Base-by-base conservation (phyloP, 306 rosid genomes). In the Astragalus glycyphyllos region DNA sequence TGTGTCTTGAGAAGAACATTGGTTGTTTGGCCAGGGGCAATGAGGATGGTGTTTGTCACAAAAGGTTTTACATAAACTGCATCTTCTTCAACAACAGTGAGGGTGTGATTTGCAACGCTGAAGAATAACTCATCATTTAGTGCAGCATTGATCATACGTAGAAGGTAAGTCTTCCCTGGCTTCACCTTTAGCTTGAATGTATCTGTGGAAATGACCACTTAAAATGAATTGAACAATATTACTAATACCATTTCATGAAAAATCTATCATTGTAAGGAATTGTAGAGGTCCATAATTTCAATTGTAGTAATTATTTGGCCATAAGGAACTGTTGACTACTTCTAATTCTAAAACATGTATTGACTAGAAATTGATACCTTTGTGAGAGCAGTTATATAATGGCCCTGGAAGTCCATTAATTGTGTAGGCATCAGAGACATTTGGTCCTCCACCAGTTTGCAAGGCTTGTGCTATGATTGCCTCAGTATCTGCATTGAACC, bases 401-500 rank as follows among this genome's bases (percentile, higher is more conserved):
- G 84, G 89, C 4, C 89, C 88, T 11, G 91, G 86, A 46, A 89
- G 84, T 17, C 96, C 96, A 74, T 86, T 86, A 6, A 85, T 56
- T 16, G 88, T 88, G 49, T 84, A 89, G 6, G 91, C 89, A 77
- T 89, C 85, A 5, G 91, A 89, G 7, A 89, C 91, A 72, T 89
- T 89, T 55, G 91, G 89, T 6, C 89, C 89, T 13, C 89, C 89
- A 15, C 89, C 91, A 4, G 85, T 82, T 77, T 80, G 81, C 42
- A 83, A 4, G 1, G 96, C 89, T 48, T 86, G 85, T 49, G 53
- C 49, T 26, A 86, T 84, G 53, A 86, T 77, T 68, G 85, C 86
- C 74, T 89, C 89, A 44, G 91, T 34, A 67, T 86, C 86, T 12
- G 67, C 73, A 77, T 82, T 86, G 84, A 84, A 86, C 96, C 96